Conservation (phyloP, 176 grass and related monocot genomes). For the Oryza officinalis region DNA sequence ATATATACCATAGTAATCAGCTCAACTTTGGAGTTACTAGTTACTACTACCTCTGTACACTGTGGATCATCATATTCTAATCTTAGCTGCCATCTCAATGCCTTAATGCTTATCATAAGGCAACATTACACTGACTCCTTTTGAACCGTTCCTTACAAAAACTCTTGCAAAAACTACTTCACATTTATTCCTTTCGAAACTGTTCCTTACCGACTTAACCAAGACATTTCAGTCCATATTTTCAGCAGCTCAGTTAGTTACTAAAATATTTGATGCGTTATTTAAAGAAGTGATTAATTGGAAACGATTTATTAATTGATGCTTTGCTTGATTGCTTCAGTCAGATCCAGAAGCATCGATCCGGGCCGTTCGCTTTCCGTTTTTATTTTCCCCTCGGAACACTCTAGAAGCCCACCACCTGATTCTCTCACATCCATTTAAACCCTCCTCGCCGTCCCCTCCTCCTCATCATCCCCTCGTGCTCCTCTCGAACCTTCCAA, state of each 20-base stretch:
- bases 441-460: conserved; percentile 23
- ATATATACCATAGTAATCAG: neutral
- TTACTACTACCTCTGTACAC: neutral
- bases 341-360: neutral
- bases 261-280: neutral
- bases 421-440: conserved; percentile 28
- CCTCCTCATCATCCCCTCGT: neutral
- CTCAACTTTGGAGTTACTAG: neutral
- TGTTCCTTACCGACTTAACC: neutral
- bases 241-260: neutral
- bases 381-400: conserved; percentile 29
- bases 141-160: neutral
- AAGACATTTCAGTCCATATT: neutral
- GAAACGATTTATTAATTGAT: neutral
- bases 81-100: no score
- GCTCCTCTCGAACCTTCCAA: conserved; percentile 44
- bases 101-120: neutral
- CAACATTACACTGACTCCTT: neutral
- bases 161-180: neutral
- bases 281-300: neutral
- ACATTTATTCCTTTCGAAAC: neutral
- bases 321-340: neutral
- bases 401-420: conserved; percentile 48
- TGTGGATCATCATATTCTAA: neutral
- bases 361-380: conserved; percentile 12